Conservation (phyloP, 441 rosid genomes). For the Gossypium gossypioides region DNA sequence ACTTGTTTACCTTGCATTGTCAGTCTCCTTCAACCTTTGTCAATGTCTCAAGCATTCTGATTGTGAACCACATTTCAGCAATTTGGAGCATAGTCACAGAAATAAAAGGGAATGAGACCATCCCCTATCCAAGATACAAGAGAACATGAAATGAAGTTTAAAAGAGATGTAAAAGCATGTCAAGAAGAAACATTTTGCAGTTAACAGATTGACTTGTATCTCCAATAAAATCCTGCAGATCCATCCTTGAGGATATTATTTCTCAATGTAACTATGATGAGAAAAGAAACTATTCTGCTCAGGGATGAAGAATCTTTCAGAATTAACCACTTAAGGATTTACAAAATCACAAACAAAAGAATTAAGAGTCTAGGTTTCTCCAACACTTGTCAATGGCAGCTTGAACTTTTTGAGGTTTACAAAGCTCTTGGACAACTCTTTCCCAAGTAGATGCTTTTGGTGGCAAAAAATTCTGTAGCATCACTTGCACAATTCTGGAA, state of each 20-base stretch:
- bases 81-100: neutral
- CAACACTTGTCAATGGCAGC: conserved; percentile 57
- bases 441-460: conserved; percentile 63
- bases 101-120: neutral
- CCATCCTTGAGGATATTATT: neutral
- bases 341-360: conserved; percentile 5
- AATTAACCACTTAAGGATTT: neutral
- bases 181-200: neutral
- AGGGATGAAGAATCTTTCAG: neutral
- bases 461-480: conserved; percentile 54
- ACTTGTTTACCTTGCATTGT: conserved; percentile 3
- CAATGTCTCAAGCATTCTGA: neutral
- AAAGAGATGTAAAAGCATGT: neutral
- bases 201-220: neutral
- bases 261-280: neutral
- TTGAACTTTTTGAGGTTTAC: conserved; percentile 55
- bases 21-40: conserved; percentile 1
- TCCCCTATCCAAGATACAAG: neutral
- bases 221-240: conserved; percentile 5
- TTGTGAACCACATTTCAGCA: neutral
- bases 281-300: neutral
- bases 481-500: conserved; percentile 56
- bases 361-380: conserved; percentile 44
- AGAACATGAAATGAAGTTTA: neutral
- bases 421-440: conserved; percentile 50